Evolutionary conservation across 345 rosid genomes (phyloP).

Genomic region (Anacardium occidentale): DNA sequence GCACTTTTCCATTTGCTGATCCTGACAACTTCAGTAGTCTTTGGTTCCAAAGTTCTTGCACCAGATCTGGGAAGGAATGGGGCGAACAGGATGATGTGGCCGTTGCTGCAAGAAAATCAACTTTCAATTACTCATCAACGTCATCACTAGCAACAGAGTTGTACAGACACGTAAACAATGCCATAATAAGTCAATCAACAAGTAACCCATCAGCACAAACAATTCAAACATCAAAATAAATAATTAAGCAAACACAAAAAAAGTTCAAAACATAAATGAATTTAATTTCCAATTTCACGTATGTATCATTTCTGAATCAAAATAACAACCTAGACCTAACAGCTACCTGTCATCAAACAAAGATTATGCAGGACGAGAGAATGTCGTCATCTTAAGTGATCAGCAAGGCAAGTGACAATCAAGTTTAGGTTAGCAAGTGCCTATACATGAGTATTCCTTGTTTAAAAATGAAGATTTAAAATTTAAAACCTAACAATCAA

Average conservation of each 20-base stretch:
- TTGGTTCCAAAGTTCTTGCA: constrained; percentile 97
- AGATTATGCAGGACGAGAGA: background rate
- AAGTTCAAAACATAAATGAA: background rate
- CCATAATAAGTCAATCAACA: background rate
- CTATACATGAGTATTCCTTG: background rate
- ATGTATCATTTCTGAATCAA: background rate
- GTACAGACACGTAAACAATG: background rate
- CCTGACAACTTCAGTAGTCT: constrained; percentile 44
- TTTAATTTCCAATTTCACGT: background rate
- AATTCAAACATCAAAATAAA: background rate
- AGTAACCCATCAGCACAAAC: background rate
- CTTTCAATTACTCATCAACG: constrained; percentile 12
- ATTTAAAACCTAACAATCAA: background rate
- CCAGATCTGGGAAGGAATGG: constrained; percentile 98
- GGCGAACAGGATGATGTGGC: constrained; percentile 90
- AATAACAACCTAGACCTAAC: background rate
- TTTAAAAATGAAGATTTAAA: background rate
- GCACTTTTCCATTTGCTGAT: constrained; percentile 4
- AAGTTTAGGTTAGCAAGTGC: background rate
- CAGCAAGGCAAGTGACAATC: background rate
- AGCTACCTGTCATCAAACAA: constrained; percentile 4
- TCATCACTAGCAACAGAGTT: background rate
- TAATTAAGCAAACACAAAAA: background rate
- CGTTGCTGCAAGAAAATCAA: constrained; percentile 73
- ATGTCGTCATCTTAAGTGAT: background rate